Percentiles rank a stretch among this genome's conserved stretches.
These are phyloP conservation scores for Tricholoma sp. DNA, from an alignment of 768 basidiomycete species.

Conservation along the genomic window DNA sequence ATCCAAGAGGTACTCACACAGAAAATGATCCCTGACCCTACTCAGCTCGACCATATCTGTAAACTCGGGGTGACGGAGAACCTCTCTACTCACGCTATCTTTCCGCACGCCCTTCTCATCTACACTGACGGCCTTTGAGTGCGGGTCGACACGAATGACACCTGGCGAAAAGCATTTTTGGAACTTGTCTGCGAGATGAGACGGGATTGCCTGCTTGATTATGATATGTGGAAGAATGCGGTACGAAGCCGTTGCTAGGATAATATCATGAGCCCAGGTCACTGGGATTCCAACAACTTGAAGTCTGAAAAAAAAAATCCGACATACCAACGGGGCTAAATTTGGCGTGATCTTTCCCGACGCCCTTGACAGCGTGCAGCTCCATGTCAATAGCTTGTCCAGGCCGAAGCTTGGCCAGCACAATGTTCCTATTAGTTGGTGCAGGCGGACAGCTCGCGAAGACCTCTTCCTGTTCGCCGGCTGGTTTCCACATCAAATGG, in stretches of 20 bases:
- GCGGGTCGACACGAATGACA: constrained; percentile 60
- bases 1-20: neutral
- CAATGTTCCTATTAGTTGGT: constrained; percentile 76
- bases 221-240: constrained; percentile 85
- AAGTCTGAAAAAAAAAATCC: neutral
- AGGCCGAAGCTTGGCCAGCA: constrained; percentile 87
- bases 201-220: constrained; percentile 70
- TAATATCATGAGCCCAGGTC: neutral
- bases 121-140: constrained; percentile 55
- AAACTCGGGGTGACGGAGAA: constrained; percentile 89
- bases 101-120: constrained; percentile 64
- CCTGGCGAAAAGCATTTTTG: constrained; percentile 83
- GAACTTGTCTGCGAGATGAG: constrained; percentile 76
- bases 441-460: constrained; percentile 51
- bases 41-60: constrained; percentile 76
- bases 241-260: constrained; percentile 88
- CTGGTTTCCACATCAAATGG: constrained; percentile 71
- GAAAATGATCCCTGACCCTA: constrained; percentile 73
- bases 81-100: constrained; percentile 90
- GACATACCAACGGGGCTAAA: constrained; percentile 87
- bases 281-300: neutral
- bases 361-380: constrained; percentile 87
- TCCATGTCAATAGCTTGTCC: constrained; percentile 86
- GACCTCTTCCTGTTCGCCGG: constrained; percentile 71
- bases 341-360: constrained; percentile 94